Percentiles rank a stretch among this genome's conserved stretches.
Evolutionary conservation across 805 yeast species (phyloP).

Genomic region (Scheffersomyces amazonensis): DNA sequence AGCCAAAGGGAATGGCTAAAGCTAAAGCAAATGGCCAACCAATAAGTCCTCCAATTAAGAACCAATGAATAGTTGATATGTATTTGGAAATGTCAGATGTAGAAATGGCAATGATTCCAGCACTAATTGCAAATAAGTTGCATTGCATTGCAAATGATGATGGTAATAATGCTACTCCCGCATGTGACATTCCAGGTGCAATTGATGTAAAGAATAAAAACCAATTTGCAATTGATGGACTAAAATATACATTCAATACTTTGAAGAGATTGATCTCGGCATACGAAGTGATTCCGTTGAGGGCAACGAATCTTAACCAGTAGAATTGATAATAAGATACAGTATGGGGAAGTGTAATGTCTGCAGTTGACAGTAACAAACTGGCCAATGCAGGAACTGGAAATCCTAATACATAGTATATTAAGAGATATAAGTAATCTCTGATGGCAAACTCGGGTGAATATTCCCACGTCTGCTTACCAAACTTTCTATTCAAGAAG

Average conservation of each 20-base stretch:
- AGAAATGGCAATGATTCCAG: constrained; percentile 24
- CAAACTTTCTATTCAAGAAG: constrained; percentile 71
- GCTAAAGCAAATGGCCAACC: constrained; percentile 92
- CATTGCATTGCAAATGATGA: constrained; percentile 66
- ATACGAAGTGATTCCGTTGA: constrained; percentile 33
- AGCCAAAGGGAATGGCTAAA: constrained; percentile 58
- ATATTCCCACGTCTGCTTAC: constrained; percentile 96
- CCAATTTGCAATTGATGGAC: constrained; percentile 47
- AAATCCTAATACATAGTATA: constrained; percentile 32
- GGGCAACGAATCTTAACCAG: constrained; percentile 41
- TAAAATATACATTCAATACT: constrained; percentile 35
- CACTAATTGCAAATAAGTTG: constrained; percentile 42
- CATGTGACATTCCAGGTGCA: constrained; percentile 85
- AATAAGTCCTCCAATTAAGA: constrained; percentile 65
- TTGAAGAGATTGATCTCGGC: constrained; percentile 54
- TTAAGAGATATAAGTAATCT: constrained; percentile 75
- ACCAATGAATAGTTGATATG: constrained; percentile 36
- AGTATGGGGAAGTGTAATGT: background rate
- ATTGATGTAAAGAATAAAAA: constrained; percentile 61
- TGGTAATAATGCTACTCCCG: constrained; percentile 82
- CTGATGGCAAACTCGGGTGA: constrained; percentile 86
- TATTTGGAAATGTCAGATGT: background rate
- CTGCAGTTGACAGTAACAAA: background rate
- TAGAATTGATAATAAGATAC: constrained; percentile 43
- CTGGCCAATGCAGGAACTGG: constrained; percentile 14